These are phyloP conservation scores for Ceriops zippeliana DNA, from an alignment of 345 rosid species.

Conservation along the genomic window DNA sequence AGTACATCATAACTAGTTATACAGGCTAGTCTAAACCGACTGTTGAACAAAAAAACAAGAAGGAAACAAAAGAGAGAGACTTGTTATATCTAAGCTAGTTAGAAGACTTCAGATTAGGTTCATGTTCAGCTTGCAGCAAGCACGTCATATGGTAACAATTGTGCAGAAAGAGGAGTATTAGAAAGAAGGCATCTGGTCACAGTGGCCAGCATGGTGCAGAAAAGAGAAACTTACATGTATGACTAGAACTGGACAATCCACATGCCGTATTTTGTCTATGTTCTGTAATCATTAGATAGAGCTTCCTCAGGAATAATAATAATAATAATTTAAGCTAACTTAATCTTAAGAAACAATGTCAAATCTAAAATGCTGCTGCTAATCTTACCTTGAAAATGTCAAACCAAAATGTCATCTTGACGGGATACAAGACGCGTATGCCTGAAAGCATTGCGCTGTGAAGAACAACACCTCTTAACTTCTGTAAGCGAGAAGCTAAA, in stretches of 20 bases:
- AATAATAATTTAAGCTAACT: background rate
- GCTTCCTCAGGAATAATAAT: background rate
- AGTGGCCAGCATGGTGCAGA: background rate
- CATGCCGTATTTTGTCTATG: constrained; percentile 90
- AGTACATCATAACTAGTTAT: no score
- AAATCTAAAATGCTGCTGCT: background rate
- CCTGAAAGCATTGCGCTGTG: constrained; percentile 97
- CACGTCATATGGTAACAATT: background rate
- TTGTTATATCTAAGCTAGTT: no score
- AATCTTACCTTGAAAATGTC: constrained; percentile 78
- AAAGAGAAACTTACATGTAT: constrained; percentile 69
- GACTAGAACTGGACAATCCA: constrained; percentile 81
- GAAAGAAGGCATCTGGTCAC: background rate
- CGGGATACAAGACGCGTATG: constrained; percentile 81
- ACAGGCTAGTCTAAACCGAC: no score
- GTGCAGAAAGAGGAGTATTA: background rate
- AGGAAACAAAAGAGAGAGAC: no score
- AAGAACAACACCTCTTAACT: constrained; percentile 84
- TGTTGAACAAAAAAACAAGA: no score
- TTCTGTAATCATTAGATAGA: constrained; percentile 55
- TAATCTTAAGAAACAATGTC: constrained; percentile 4
- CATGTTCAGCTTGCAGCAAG: background rate
- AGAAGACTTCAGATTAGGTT: no score
- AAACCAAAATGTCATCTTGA: constrained; percentile 93
- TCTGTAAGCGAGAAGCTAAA: constrained; percentile 63